Percentiles rank a stretch among this genome's conserved stretches.
These are phyloP conservation scores for Fusarium abutilonis DNA, from an alignment of 2,329 filamentous ascomycete genomes.

Conservation along the genomic window DNA sequence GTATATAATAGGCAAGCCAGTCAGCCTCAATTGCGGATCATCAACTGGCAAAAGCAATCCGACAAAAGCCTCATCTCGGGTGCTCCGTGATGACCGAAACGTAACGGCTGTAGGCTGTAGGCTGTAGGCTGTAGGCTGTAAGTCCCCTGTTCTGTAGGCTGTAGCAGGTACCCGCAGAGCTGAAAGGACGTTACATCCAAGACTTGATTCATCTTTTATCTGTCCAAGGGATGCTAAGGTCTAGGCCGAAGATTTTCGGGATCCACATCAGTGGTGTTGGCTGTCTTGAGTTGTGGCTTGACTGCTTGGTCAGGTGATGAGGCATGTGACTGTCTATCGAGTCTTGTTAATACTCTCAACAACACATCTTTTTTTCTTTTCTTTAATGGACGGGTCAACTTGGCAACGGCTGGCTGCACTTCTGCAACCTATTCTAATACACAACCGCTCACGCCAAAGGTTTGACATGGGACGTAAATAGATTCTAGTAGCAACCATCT, in stretches of 20 bases:
- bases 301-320: conserved; percentile 16
- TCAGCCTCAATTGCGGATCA: conserved; percentile 14
- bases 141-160: conserved; percentile 16
- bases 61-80: conserved; percentile 38
- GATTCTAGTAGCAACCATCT: conserved; percentile 29
- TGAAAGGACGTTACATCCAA: conserved; percentile 41
- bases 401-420: conserved; percentile 3
- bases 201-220: conserved; percentile 8
- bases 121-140: neutral
- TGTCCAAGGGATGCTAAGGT: conserved; percentile 26
- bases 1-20: conserved; percentile 12
- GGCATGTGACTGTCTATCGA: conserved; percentile 15
- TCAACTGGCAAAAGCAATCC: conserved; percentile 40
- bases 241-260: conserved; percentile 41
- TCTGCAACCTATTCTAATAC: conserved; percentile 6
- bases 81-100: conserved; percentile 24
- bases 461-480: conserved; percentile 32
- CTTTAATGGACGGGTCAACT: conserved; percentile 9
- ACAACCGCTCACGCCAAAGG: conserved; percentile 32
- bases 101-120: conserved; percentile 4
- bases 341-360: neutral
- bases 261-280: conserved; percentile 21
- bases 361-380: neutral
- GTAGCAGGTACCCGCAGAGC: conserved; percentile 35
- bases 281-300: conserved; percentile 12